Percentiles rank a stretch among this genome's conserved stretches.
Evolutionary conservation across 2,329 filamentous ascomycete genomes (phyloP).

Genomic region (Didymellaceae sp.): DNA sequence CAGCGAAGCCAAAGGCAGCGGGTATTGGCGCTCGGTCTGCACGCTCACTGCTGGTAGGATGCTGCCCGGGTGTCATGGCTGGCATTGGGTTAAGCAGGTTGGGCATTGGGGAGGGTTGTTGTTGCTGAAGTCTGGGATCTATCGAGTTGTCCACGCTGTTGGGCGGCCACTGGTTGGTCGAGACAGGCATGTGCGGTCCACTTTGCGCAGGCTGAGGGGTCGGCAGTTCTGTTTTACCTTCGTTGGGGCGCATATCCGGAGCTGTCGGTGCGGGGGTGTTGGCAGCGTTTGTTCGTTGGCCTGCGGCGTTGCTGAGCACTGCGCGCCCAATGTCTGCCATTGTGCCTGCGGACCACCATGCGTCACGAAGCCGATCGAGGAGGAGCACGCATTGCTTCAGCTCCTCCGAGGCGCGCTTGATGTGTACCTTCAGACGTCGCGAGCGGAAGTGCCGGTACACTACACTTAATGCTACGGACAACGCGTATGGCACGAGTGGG

Average conservation of each 20-base stretch:
- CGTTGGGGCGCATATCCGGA: conserved; percentile 26
- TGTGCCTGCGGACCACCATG: conserved; percentile 56
- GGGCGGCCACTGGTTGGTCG: conserved; percentile 33
- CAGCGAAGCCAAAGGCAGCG: conserved; percentile 38
- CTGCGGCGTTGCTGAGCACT: conserved; percentile 49
- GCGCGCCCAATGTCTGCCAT: conserved; percentile 53
- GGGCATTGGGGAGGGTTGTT: conserved; percentile 37
- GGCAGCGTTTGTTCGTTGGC: conserved; percentile 42
- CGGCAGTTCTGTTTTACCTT: conserved; percentile 30
- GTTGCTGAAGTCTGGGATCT: conserved; percentile 44
- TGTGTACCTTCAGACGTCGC: conserved; percentile 56
- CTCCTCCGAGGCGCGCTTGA: conserved; percentile 55
- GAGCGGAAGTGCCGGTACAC: conserved; percentile 64
- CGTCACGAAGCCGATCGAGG: conserved; percentile 52
- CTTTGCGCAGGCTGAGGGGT: conserved; percentile 25
- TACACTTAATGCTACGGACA: conserved; percentile 62
- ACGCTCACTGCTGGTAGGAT: conserved; percentile 48
- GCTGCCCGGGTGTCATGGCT: conserved; percentile 41
- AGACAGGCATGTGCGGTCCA: conserved; percentile 19
- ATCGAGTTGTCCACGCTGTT: conserved; percentile 35
- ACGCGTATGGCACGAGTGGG: conserved; percentile 62
- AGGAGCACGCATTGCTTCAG: conserved; percentile 53
- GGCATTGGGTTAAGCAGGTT: conserved; percentile 39
- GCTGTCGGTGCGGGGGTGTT: conserved; percentile 40
- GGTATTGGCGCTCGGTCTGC: conserved; percentile 36